phyloP scores from a whole-genome alignment of 1,284 basidiomycete species.

The Marasmius fiardii region DNA sequence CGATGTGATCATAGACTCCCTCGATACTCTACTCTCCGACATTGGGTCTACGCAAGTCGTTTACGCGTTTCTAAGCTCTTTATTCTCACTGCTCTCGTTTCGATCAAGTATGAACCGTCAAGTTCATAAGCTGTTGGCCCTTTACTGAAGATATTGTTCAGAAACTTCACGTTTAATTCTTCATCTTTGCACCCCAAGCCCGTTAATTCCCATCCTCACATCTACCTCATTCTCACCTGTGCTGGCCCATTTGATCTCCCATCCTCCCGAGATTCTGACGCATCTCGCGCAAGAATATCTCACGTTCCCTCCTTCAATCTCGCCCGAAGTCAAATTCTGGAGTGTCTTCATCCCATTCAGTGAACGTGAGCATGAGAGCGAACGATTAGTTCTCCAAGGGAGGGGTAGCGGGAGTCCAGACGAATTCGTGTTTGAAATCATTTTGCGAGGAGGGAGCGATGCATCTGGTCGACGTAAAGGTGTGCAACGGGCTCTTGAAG shows the following conservation, averaged over 20 bases:
- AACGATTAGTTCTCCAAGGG: slow-evolving; percentile 48
- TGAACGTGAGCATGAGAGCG: slow-evolving; percentile 55
- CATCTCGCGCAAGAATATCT: slow-evolving; percentile 68
- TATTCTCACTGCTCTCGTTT: slow-evolving; percentile 39
- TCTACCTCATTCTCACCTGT: slow-evolving; percentile 65
- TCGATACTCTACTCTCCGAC: slow-evolving; percentile 60
- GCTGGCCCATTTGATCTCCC: slow-evolving; percentile 61
- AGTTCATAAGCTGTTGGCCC: slow-evolving; percentile 2
- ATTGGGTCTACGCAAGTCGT: slow-evolving; percentile 50
- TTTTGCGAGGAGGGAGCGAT: slow-evolving; percentile 43
- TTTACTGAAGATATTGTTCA: slow-evolving; percentile 23
- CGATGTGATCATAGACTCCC: slow-evolving; percentile 63
- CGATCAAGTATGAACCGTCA: slow-evolving; percentile 41
- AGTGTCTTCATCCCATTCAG: slow-evolving; percentile 64
- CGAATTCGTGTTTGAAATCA: slow-evolving; percentile 63
- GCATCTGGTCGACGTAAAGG: slow-evolving; percentile 42
- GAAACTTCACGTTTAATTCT: slow-evolving; percentile 65
- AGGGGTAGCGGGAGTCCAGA: slow-evolving; percentile 40
- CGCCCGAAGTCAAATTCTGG: slow-evolving; percentile 71
- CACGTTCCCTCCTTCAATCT: slow-evolving; percentile 61
- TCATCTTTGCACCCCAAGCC: slow-evolving; percentile 51
- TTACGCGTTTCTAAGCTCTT: slow-evolving; percentile 45
- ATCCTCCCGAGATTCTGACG: slow-evolving; percentile 60
- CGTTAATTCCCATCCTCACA: slow-evolving; percentile 52
- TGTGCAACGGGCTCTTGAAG: slow-evolving; percentile 61